Conservation (phyloP, 192 early-diverging fungal species). For the Haplosporangium gracile region DNA sequence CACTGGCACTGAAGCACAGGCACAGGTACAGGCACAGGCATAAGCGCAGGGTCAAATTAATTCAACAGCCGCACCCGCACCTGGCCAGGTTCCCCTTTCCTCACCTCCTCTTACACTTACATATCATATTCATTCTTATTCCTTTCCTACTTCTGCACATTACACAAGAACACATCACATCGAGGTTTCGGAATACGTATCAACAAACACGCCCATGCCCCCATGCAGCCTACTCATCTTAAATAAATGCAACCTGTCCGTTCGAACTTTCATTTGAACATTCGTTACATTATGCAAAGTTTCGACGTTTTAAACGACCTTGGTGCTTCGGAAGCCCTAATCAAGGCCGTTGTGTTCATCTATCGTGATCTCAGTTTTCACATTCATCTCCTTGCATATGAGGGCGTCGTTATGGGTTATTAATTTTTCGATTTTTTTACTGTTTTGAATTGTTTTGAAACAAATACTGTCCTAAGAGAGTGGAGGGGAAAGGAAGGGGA, state of each 20-base stretch:
- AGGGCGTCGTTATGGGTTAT: not conserved
- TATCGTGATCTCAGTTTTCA: not conserved
- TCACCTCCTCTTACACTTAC: not conserved
- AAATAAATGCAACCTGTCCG: too few relatives aligned
- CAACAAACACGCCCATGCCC: not conserved
- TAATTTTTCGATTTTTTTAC: not conserved
- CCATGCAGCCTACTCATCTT: not conserved
- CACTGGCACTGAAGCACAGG: not conserved
- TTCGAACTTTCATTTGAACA: too few relatives aligned
- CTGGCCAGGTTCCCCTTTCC: not conserved
- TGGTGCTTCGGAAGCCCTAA: not conserved
- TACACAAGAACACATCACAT: too few relatives aligned
- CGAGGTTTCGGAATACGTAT: not conserved
- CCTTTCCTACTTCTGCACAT: not conserved
- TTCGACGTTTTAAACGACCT: not conserved
- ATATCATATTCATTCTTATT: not conserved
- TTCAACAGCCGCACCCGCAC: not conserved
- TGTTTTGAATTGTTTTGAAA: not conserved
- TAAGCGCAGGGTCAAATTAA: not conserved
- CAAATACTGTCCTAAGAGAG: slow-evolving; percentile 3
- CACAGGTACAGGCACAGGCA: not conserved
- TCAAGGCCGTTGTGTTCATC: not conserved
- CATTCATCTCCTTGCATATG: too few relatives aligned
- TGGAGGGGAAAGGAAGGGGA: not conserved
- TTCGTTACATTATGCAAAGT: too few relatives aligned